A percentile compares a stretch with the other conserved stretches of the same genome.
Conservation (phyloP, 768 basidiomycete genomes). For the Termitomyces sp. region DNA sequence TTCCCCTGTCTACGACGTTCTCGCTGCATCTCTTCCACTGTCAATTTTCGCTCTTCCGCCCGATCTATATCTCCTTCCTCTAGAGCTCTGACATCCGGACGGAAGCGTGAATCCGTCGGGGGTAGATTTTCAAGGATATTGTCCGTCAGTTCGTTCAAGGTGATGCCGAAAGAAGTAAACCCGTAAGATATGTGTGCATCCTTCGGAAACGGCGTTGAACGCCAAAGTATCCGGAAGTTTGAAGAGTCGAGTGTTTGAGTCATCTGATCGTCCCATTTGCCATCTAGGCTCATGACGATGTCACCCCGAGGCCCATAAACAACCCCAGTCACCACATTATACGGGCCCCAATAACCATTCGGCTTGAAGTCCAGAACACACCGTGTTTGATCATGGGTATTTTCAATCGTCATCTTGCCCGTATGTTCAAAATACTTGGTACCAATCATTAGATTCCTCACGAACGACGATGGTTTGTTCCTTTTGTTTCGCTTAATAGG, state of each 20-base stretch:
- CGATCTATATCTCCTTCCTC: constrained; percentile 69
- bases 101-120: constrained; percentile 74
- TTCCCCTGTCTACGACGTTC: constrained; percentile 57
- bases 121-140: constrained; percentile 63
- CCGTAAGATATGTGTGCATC: constrained; percentile 72
- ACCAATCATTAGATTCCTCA: constrained; percentile 86
- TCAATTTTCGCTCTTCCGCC: constrained; percentile 69
- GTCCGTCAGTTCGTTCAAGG: constrained; percentile 73
- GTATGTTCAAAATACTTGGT: constrained; percentile 87
- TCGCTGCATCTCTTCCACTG: constrained; percentile 73
- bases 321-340: constrained; percentile 64
- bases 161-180: constrained; percentile 75
- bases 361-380: constrained; percentile 85
- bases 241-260: constrained; percentile 62
- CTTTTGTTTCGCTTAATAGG: constrained; percentile 28
- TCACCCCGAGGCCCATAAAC: constrained; percentile 51
- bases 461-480: constrained; percentile 85
- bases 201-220: constrained; percentile 66
- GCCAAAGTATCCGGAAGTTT: constrained; percentile 75
- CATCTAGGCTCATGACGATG: constrained; percentile 62
- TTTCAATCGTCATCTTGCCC: constrained; percentile 74
- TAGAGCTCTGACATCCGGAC: constrained; percentile 79
- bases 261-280: constrained; percentile 86
- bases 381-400: constrained; percentile 44
- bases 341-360: constrained; percentile 76